phyloP scores from a whole-genome alignment of 495 filamentous ascomycete genomes.

The Tricharina praecox region DNA sequence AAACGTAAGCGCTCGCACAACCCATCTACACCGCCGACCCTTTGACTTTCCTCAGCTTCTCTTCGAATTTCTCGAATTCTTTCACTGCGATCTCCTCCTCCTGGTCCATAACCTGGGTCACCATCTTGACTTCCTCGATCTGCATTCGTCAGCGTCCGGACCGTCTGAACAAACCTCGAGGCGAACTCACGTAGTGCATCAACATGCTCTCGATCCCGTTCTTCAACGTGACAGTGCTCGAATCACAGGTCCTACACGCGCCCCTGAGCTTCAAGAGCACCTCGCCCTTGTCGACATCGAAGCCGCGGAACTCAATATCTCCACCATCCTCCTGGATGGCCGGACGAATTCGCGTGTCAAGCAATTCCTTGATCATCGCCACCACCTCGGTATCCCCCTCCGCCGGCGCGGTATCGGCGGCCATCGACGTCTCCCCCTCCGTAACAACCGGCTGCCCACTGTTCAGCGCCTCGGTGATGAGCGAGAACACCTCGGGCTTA shows the following conservation, averaged over 20 bases:
- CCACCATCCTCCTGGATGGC: slow-evolving; percentile 96
- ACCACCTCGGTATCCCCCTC: slow-evolving; percentile 71
- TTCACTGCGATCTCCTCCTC: slow-evolving; percentile 80
- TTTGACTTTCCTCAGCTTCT: slow-evolving; percentile 43
- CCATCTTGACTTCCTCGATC: slow-evolving; percentile 92
- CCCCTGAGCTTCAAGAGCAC: slow-evolving; percentile 78
- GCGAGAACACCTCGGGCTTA: slow-evolving; percentile 82
- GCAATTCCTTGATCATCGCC: slow-evolving; percentile 94
- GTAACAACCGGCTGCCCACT: slow-evolving; percentile 59
- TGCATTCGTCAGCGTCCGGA: slow-evolving; percentile 23
- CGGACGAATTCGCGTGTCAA: slow-evolving; percentile 86
- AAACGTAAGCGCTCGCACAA: too few relatives aligned
- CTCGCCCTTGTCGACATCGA: slow-evolving; percentile 51
- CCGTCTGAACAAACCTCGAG: neutral
- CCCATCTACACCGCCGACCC: too few relatives aligned
- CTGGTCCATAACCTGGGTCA: slow-evolving; percentile 75
- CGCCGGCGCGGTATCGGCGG: slow-evolving; percentile 31
- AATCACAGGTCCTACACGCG: slow-evolving; percentile 89
- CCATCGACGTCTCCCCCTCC: slow-evolving; percentile 35
- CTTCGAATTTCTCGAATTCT: slow-evolving; percentile 92
- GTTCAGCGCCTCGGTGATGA: slow-evolving; percentile 82
- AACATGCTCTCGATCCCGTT: slow-evolving; percentile 97
- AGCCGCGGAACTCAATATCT: slow-evolving; percentile 86
- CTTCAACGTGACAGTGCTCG: slow-evolving; percentile 83
- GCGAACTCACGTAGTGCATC: slow-evolving; percentile 46